Evolutionary conservation across 192 early-diverging fungal species (phyloP).

Genomic region (Pecoramyces ruminantium): DNA sequence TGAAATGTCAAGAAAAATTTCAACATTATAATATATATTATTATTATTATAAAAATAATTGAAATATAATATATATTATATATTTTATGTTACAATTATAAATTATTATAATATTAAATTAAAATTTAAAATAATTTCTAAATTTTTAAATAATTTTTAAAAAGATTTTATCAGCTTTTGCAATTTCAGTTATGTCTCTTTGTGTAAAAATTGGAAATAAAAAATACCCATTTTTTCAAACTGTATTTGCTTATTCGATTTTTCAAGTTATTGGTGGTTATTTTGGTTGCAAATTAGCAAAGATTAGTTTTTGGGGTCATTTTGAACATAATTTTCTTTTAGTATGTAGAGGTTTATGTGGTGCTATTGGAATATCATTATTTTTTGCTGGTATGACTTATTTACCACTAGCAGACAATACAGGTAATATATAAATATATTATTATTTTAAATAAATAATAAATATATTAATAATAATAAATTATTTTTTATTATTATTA

Average conservation of each 20-base stretch:
- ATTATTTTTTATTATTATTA: too few species aligned
- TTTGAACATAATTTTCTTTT: constrained; percentile 28
- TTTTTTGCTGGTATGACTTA: constrained; percentile 55
- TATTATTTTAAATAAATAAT: too few species aligned
- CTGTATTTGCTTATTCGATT: constrained; percentile 54
- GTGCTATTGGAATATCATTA: constrained; percentile 43
- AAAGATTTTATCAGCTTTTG: constrained; percentile 44
- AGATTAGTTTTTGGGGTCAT: constrained; percentile 35
- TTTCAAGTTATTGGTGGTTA: constrained; percentile 43
- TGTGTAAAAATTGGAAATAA: constrained; percentile 46
- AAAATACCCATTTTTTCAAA: constrained; percentile 42
- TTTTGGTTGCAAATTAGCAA: constrained; percentile 23
- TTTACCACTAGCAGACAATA: constrained; percentile 56
- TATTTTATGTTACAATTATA: too few species aligned
- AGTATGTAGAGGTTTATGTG: constrained; percentile 40
- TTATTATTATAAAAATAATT: too few species aligned
- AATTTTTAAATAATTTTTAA: neutral
- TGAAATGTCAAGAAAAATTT: too few species aligned
- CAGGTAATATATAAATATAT: constrained; percentile 10
- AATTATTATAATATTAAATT: too few species aligned
- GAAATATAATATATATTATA: too few species aligned
- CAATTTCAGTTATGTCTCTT: constrained; percentile 53
- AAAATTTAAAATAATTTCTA: too few species aligned
- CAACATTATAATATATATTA: too few species aligned
- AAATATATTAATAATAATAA: too few species aligned